Conservation (phyloP, 129 eudicot genomes). For the carrot (Daucus carota) region DNA sequence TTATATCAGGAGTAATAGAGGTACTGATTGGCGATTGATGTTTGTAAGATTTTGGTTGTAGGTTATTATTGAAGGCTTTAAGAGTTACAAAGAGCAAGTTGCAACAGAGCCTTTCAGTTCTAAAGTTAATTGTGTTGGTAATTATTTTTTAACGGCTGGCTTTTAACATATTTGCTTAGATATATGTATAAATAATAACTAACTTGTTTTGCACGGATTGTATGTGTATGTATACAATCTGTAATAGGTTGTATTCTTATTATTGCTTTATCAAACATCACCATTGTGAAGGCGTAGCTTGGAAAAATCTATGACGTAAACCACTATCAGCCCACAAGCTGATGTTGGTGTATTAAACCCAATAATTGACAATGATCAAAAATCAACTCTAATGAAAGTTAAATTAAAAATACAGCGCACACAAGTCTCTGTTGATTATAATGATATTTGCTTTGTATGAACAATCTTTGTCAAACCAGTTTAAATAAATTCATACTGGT, state of each 20-base stretch:
- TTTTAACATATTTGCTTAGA: neutral
- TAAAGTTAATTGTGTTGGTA: constrained; percentile 98
- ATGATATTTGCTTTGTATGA: neutral
- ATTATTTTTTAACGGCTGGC: neutral
- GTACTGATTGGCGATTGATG: neutral
- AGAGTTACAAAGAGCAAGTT: constrained; percentile 91
- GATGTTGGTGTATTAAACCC: neutral
- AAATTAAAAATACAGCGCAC: neutral
- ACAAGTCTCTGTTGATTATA: neutral
- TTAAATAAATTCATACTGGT: neutral
- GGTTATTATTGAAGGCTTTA: constrained; percentile 96
- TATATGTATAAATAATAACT: neutral
- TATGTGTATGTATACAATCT: neutral
- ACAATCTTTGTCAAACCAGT: neutral
- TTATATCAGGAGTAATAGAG: neutral
- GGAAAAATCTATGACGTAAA: too few relatives aligned
- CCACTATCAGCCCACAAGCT: neutral
- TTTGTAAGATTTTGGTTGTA: constrained; percentile 22
- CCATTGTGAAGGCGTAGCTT: too few relatives aligned
- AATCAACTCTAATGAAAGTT: neutral
- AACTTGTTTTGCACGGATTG: neutral
- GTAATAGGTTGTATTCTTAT: neutral
- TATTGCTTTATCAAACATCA: neutral
- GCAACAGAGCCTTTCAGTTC: constrained; percentile 84
- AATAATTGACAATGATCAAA: neutral